phyloP scores from a whole-genome alignment of 805 yeast species.

The Myxozyma mucilagina region DNA sequence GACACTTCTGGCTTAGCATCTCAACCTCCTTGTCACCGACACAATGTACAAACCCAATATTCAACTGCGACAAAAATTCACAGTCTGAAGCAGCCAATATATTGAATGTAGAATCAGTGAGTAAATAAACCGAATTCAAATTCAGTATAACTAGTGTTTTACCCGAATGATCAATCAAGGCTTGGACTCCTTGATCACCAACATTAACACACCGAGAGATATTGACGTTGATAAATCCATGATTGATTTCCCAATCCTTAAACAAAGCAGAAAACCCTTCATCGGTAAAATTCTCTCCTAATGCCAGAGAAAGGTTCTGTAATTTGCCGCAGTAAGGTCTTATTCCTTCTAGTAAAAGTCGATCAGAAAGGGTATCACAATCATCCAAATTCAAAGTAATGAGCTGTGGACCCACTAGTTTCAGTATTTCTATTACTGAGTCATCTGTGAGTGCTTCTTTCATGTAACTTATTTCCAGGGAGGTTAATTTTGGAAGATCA shows the following conservation, averaged over 20 bases:
- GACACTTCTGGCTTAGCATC: slow-evolving; percentile 57
- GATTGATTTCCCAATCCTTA: slow-evolving; percentile 49
- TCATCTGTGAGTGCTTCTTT: slow-evolving; percentile 41
- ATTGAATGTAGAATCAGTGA: slow-evolving; percentile 47
- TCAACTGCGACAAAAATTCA: slow-evolving; percentile 66
- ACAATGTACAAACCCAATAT: slow-evolving; percentile 76
- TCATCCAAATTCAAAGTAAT: slow-evolving; percentile 65
- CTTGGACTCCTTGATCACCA: slow-evolving; percentile 61
- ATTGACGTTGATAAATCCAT: slow-evolving; percentile 61
- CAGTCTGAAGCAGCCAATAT: slow-evolving; percentile 38
- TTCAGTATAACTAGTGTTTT: slow-evolving; percentile 67
- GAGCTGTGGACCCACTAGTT: slow-evolving; percentile 56
- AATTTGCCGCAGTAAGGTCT: slow-evolving; percentile 58
- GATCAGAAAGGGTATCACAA: slow-evolving; percentile 70
- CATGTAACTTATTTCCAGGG: slow-evolving; percentile 64
- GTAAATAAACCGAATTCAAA: slow-evolving; percentile 66
- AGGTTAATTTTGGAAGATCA: slow-evolving; percentile 50
- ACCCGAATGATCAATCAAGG: slow-evolving; percentile 62
- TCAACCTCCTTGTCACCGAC: slow-evolving; percentile 71
- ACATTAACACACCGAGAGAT: slow-evolving; percentile 66
- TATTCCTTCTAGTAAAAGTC: slow-evolving; percentile 52
- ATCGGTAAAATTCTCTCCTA: slow-evolving; percentile 65
- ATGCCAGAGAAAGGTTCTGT: slow-evolving; percentile 57
- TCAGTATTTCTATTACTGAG: slow-evolving; percentile 58
- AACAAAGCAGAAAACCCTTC: slow-evolving; percentile 65